Percentiles rank a stretch among this genome's conserved stretches.
These are phyloP conservation scores for Anisodus acutangulus DNA, from an alignment of 257 asterid genomes.

Conservation along the genomic window DNA sequence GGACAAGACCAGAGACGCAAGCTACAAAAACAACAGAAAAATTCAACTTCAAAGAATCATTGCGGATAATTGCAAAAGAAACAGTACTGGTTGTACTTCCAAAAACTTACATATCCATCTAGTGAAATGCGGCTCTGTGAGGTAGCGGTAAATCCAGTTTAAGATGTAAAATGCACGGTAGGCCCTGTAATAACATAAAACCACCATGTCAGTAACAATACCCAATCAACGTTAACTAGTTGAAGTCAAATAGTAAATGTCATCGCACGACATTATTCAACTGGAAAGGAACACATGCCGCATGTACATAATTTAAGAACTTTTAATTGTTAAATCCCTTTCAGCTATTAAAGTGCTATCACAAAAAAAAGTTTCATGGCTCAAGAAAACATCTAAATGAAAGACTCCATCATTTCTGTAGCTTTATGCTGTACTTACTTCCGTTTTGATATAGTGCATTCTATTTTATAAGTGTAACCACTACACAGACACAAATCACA, in stretches of 20 bases:
- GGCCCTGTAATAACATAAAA: constrained; percentile 54
- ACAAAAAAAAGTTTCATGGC: background rate
- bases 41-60: background rate
- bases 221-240: background rate
- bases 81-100: background rate
- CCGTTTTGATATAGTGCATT: background rate
- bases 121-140: constrained; percentile 68
- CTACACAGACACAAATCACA: background rate
- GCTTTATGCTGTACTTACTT: background rate
- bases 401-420: background rate
- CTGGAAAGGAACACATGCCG: background rate
- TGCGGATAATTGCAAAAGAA: background rate
- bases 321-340: background rate
- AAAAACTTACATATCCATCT: constrained; percentile 84
- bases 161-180: constrained; percentile 87
- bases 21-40: constrained; percentile 53
- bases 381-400: background rate
- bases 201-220: constrained; percentile 5
- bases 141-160: constrained; percentile 95
- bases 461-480: background rate
- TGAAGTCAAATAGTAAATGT: background rate
- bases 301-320: background rate
- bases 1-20: constrained; percentile 76
- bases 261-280: background rate
- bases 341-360: background rate